Evolutionary conservation across 148 eudicot genomes (phyloP), one percentile per base, ranked within the genome.

Genomic region (Rhododendron mucronatum): DNA sequence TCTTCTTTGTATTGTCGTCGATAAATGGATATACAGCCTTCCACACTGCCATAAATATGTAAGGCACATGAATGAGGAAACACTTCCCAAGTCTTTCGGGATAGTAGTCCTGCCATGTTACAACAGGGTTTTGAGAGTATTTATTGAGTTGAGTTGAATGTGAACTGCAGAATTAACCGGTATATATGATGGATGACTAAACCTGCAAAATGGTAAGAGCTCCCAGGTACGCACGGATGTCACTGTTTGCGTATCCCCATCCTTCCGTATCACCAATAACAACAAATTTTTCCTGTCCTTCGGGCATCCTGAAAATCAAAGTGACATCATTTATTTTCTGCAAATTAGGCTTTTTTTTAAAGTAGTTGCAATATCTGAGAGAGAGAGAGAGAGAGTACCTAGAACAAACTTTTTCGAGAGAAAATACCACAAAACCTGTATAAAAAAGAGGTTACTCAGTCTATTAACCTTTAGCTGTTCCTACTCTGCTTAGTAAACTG

Each of bases 81-180:
- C 94, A 37, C 88, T 97, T 97, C 28, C 95, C 98, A 37, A 97
- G 88, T 89, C 98, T 92, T 89, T 97, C 99, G 8, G 99, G 99
- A 86, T 94, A 91, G 87, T 87, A 94, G 76, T 97, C 98, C 98
- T 97, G 93, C 88, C 85, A 74, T 53, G n/a, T 47, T 14, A 69
- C 57, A 88, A 51, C 81, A 63, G 67, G 69, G 37, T 61, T 41
- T 7, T 14, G n/a, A 30, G 57, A 67, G 30, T 39, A 41, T 37
- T 30, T 30, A 30, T 65, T 39, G 16, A 47, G 53, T 39, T n/a
- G 18, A 37, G 11, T 41, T 14, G 21, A 85, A 67, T 16, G 3
- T 65, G 21, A 67, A 81, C n/a, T 50, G 51, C 39, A 65, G 50
- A 80, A 67, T 13, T 30, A 28, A 51, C 1, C 18, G 30, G 53